Conservation (phyloP, 176 grass and related monocot species). For the Oryza longistaminata region DNA sequence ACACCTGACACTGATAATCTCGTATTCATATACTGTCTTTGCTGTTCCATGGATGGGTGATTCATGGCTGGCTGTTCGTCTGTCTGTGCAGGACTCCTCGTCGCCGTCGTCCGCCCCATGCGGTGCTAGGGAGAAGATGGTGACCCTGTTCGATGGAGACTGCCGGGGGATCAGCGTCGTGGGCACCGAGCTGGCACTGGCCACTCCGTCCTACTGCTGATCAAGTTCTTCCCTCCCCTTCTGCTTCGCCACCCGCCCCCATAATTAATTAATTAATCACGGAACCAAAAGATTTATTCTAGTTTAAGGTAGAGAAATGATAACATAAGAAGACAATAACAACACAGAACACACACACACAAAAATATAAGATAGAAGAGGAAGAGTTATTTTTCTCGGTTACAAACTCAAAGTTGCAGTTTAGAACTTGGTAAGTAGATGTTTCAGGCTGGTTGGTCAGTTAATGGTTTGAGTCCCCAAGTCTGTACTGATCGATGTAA, state of each 20-base stretch:
- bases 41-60: not conserved
- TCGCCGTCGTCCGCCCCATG: not conserved
- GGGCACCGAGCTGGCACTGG: slow-evolving; percentile 69
- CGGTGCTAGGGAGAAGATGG: slow-evolving; percentile 38
- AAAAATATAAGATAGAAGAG: not conserved
- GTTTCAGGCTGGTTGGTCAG: not conserved
- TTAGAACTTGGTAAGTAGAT: slow-evolving; percentile 4
- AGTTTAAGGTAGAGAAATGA: not conserved
- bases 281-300: not conserved
- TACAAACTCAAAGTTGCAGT: not conserved
- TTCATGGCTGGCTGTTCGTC: not conserved
- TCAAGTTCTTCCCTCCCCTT: slow-evolving; percentile 9
- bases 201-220: slow-evolving; percentile 54
- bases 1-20: not conserved
- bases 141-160: slow-evolving; percentile 27
- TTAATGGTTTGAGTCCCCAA: not conserved
- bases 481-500: not conserved
- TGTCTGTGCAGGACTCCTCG: slow-evolving; percentile 28
- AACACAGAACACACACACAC: not conserved
- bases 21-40: no score
- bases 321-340: slow-evolving; percentile 9
- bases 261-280: not conserved
- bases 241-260: slow-evolving; percentile 3
- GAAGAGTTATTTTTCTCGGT: slow-evolving; percentile 11
- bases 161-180: slow-evolving; percentile 26